Conservation (phyloP, 1,284 basidiomycete genomes). For the Ganoderma sinense region DNA sequence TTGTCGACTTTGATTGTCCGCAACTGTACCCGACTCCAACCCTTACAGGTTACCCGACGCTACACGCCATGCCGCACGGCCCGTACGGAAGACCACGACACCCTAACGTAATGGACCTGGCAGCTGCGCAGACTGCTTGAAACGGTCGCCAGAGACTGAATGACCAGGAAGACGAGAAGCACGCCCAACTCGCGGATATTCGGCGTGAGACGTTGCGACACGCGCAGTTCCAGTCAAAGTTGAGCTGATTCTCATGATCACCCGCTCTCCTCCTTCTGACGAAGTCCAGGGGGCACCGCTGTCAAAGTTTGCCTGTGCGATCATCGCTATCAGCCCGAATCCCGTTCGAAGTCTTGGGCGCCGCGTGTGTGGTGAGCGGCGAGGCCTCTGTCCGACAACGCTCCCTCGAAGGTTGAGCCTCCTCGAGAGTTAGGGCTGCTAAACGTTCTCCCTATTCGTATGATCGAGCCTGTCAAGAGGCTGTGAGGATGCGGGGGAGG, state of each 20-base stretch:
- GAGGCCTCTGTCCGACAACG: background rate
- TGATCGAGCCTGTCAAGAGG: background rate
- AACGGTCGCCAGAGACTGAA: background rate
- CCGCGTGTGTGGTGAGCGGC: background rate
- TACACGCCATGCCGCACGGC: background rate
- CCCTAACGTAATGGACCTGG: background rate
- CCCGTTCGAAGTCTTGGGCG: background rate
- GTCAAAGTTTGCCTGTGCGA: background rate
- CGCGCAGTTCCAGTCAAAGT: background rate
- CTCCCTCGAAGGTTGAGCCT: background rate
- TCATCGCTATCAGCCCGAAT: background rate
- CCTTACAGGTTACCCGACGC: background rate
- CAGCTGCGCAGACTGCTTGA: background rate
- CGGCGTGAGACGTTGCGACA: background rate
- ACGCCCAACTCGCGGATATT: background rate
- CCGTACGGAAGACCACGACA: background rate
- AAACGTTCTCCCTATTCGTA: background rate
- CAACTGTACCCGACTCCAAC: too few relatives aligned
- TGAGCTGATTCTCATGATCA: background rate
- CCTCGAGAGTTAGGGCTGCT: background rate
- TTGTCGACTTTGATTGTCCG: too few relatives aligned
- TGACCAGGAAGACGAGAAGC: background rate
- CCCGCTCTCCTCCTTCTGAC: background rate
- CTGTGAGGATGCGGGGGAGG: background rate
- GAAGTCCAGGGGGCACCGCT: background rate